Base-by-base conservation (phyloP, 148 eudicot species). In the Dianthus caryophyllus region DNA sequence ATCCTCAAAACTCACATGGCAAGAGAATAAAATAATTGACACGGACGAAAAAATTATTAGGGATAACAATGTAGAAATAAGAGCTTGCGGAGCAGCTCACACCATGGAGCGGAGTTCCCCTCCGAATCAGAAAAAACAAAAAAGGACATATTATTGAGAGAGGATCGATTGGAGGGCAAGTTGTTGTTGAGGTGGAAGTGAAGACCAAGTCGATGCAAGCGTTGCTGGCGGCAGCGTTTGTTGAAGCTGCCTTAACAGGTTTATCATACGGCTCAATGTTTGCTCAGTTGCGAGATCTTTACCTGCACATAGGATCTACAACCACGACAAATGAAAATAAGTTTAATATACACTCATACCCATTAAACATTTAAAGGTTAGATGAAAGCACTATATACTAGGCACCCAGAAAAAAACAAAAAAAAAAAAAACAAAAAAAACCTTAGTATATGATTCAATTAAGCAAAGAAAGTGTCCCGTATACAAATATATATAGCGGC, bases 181-280 rank as follows among this genome's bases (percentile, higher is more conserved):
- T 79, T 89, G 98, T 70, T 92, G 96, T 68, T 92, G 98, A 18
- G 98, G 98, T 72, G 81, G 98, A 83, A 92, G 75, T 30, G 89
- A 79, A 24, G 98, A 85, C 91, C 85, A 89, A 33, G 88, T 82
- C 26, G 92, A 86, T 65, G 91, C 87, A 65, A 91, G 77, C 29
- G 89, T 81, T 12, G 83, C 77, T n/a, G 94, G 88, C 24, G 98
- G 98, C 59, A 92, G 75, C 30, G 96, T 89, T 65, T 87, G 94
- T 69, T 92, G 98, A 60, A 92, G 86, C 74, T 87, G 94, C 73
- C 85, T 89, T 84, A 89, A 73, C 50, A 92, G 73, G 64, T 70
- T 80, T 25, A 89, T 61, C 87, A 92, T 92, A 60, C 98, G 76
- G 79, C 85, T 80, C 15, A 82, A 77, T 46, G 98, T 92, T 81